Evolutionary conservation across 805 yeast species (phyloP), one percentile per base, ranked within the genome.

Genomic region (Lachancea meyersii): DNA sequence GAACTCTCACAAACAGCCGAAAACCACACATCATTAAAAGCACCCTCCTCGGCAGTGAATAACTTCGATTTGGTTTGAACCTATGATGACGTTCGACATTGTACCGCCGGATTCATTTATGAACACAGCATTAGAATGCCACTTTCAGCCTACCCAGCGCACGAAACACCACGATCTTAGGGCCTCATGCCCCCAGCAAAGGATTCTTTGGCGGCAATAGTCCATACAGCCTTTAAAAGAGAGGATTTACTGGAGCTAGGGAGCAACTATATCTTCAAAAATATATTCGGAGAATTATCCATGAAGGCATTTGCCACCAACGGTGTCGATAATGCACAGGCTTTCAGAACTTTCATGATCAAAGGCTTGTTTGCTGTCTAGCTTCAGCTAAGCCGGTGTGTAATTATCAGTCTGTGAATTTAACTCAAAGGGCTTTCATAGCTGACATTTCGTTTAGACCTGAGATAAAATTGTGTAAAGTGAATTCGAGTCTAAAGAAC

Each of bases 1-100:
- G 35, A 17, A 32, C 16, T 20, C 19, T 32, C 35, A 19, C 35
- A 32, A 32, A 32, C 35, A 32, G 5, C 35, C 19, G 35, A 32
- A 17, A 17, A 32, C 35, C 35, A 32, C 7, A 32, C 35, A 13
- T 32, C 16, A 19, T 32, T 32, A 6, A 32, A 13, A 18, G 35
- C 35, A 32, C 6, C 21, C 35, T 7, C 35, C 35, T 10, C 21
- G 5, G 21, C 35, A 32, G 21, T 32, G 35, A 7, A 32, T 18
- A 18, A 17, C 35, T 19, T 32, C 35, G 19, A 32, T 32, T 19
- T 32, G 35, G 21, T 32, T 32, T 10, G 35, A 20, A 18, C 35
- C 35, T 6, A 32, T 32, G 21, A 32, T 32, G 8, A 32, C 35
- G 21, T 32, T 32, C 19, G 35, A 32, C 5, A 32, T 10, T 18